Percentiles rank a stretch among this genome's conserved stretches.
These are phyloP conservation scores for Ceratocystis lukuohia DNA, from an alignment of 2,329 filamentous ascomycete genomes.

Conservation along the genomic window DNA sequence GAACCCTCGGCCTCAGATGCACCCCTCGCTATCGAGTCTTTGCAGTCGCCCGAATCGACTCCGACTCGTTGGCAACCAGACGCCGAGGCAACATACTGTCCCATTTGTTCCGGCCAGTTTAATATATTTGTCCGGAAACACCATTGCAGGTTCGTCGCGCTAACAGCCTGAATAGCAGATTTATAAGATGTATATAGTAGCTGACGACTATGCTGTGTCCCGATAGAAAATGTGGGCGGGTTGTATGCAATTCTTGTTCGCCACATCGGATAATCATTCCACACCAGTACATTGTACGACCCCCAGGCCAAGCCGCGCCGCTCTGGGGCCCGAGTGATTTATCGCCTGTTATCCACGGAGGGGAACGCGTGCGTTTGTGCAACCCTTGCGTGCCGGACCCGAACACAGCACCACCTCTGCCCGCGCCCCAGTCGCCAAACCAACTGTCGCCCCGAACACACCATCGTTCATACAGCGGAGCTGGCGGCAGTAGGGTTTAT, in stretches of 20 bases:
- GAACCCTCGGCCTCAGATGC: slow-evolving; percentile 2
- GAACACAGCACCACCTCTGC: slow-evolving; percentile 42
- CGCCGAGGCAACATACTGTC: slow-evolving; percentile 65
- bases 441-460: slow-evolving; percentile 30
- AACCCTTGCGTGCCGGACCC: slow-evolving; percentile 51
- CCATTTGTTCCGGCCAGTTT: slow-evolving; percentile 70
- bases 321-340: slow-evolving; percentile 12
- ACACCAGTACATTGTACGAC: slow-evolving; percentile 79
- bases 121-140: slow-evolving; percentile 80
- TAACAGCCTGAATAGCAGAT: background rate
- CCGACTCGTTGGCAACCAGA: slow-evolving; percentile 83
- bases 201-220: slow-evolving; percentile 10
- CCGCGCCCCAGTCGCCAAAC: slow-evolving; percentile 22
- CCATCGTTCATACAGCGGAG: slow-evolving; percentile 35
- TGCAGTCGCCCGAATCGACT: slow-evolving; percentile 32
- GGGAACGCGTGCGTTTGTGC: slow-evolving; percentile 45
- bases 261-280: slow-evolving; percentile 93
- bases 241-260: slow-evolving; percentile 81
- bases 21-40: background rate
- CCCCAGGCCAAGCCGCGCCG: slow-evolving; percentile 35
- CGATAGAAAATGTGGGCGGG: slow-evolving; percentile 71
- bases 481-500: slow-evolving; percentile 24
- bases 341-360: slow-evolving; percentile 29
- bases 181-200: background rate
- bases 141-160: slow-evolving; percentile 59